These are phyloP conservation scores for Aspergillus persii DNA, from an alignment of 2,329 filamentous ascomycete genomes.

Conservation along the genomic window DNA sequence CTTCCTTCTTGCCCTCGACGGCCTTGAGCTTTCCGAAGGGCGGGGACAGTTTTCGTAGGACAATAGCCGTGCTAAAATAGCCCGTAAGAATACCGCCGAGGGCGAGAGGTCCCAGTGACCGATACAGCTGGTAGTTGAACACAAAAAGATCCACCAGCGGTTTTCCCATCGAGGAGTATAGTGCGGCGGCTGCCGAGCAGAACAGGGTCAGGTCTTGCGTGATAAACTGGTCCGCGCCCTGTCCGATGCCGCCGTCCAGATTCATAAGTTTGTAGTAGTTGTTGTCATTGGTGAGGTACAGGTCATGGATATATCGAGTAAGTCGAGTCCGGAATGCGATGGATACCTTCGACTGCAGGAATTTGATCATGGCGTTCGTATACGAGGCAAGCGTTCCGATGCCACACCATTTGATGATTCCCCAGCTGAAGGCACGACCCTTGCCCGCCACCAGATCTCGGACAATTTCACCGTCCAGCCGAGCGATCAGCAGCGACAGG, in stretches of 20 bases:
- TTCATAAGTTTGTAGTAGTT: constrained; percentile 97
- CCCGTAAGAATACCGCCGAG: constrained; percentile 83
- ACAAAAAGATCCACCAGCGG: constrained; percentile 95
- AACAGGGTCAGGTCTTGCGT: constrained; percentile 96
- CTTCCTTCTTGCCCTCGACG: constrained; percentile 90
- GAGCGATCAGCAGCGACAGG: constrained; percentile 85
- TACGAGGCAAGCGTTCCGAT: constrained; percentile 92
- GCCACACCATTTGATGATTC: constrained; percentile 91
- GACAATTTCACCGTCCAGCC: constrained; percentile 93
- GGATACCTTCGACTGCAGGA: constrained; percentile 93
- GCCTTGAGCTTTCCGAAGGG: constrained; percentile 97
- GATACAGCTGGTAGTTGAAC: constrained; percentile 96
- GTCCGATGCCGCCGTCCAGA: constrained; percentile 85
- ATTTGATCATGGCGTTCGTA: constrained; percentile 99
- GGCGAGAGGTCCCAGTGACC: constrained; percentile 83
- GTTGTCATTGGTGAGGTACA: constrained; percentile 90
- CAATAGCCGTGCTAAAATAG: constrained; percentile 90
- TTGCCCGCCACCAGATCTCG: constrained; percentile 94
- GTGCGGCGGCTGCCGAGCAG: constrained; percentile 83
- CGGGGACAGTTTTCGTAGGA: constrained; percentile 82
- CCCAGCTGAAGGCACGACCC: constrained; percentile 81
- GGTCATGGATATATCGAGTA: constrained; percentile 93
- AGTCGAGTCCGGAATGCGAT: constrained; percentile 95
- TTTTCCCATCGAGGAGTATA: constrained; percentile 97
- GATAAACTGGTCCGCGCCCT: constrained; percentile 93